Percentiles rank a stretch among this genome's conserved stretches.
Conservation (phyloP, 306 rosid genomes). For the Oxytropis ochrocephala region DNA sequence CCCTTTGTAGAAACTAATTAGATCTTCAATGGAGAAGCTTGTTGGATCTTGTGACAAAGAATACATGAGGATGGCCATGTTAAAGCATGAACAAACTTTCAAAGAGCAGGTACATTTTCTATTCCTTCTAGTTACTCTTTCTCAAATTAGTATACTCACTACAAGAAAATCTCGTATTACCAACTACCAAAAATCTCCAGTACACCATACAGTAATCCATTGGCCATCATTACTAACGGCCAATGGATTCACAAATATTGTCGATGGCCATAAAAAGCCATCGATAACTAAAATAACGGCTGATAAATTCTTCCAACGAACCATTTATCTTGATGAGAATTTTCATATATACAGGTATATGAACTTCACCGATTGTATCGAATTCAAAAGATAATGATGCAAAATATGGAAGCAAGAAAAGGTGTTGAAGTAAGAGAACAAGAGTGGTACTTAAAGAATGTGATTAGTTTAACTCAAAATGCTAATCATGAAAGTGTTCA, state of each 20-base stretch:
- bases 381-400: slow-evolving; percentile 77
- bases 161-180: too few species aligned
- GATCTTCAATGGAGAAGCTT: slow-evolving; percentile 63
- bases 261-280: too few species aligned
- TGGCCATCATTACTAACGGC: too few species aligned
- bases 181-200: too few species aligned
- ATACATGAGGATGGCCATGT: slow-evolving; percentile 82
- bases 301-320: too few species aligned
- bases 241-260: too few species aligned
- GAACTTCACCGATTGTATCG: slow-evolving; percentile 88
- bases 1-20: not conserved
- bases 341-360: slow-evolving; percentile 48
- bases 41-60: slow-evolving; percentile 63
- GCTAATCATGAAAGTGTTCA: slow-evolving; percentile 20
- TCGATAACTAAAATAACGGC: too few species aligned
- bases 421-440: slow-evolving; percentile 27
- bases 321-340: not conserved
- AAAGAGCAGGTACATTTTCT: slow-evolving; percentile 66
- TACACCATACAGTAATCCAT: too few species aligned
- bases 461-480: slow-evolving; percentile 36
- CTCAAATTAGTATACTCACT: not conserved
- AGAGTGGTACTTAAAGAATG: slow-evolving; percentile 43
- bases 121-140: not conserved
- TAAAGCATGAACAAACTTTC: slow-evolving; percentile 87
- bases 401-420: slow-evolving; percentile 39